phyloP scores from a whole-genome alignment of 2,329 filamentous ascomycete species.

The Ascochyta lentis region DNA sequence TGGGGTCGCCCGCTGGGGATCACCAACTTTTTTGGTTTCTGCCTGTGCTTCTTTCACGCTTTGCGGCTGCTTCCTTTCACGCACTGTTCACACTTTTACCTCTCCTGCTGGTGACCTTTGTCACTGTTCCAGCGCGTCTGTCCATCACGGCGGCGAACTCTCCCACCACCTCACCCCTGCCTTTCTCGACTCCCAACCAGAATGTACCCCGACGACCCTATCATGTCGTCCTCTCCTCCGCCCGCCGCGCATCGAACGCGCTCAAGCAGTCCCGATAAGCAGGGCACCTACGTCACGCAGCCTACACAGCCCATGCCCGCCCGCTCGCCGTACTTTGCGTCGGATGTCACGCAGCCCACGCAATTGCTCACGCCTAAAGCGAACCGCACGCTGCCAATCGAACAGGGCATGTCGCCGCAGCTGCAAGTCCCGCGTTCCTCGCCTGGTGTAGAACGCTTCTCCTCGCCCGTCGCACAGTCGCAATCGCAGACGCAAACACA shows the following conservation, averaged over 20 bases:
- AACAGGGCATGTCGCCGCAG: conserved; percentile 40
- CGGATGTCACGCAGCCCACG: conserved; percentile 63
- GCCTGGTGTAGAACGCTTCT: conserved; percentile 58
- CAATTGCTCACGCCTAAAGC: conserved; percentile 60
- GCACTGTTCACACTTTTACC: background rate
- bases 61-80: background rate
- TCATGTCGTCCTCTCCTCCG: conserved; percentile 43
- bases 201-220: conserved; percentile 46
- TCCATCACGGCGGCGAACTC: conserved; percentile 6
- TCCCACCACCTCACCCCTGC: background rate
- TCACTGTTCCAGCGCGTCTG: conserved; percentile 5
- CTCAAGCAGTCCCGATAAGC: conserved; percentile 55
- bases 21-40: background rate
- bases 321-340: conserved; percentile 38
- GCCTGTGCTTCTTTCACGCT: background rate
- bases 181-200: background rate
- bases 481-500: conserved; percentile 52
- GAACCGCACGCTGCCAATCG: conserved; percentile 34
- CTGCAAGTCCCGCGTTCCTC: conserved; percentile 93
- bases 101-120: background rate
- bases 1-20: background rate
- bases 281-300: conserved; percentile 58
- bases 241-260: conserved; percentile 18
- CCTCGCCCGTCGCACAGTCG: conserved; percentile 50
- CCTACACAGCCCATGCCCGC: conserved; percentile 38